Percentiles rank a stretch among this genome's conserved stretches.
phyloP scores from a whole-genome alignment of 768 basidiomycete genomes.

The Suillus hirtellus region DNA sequence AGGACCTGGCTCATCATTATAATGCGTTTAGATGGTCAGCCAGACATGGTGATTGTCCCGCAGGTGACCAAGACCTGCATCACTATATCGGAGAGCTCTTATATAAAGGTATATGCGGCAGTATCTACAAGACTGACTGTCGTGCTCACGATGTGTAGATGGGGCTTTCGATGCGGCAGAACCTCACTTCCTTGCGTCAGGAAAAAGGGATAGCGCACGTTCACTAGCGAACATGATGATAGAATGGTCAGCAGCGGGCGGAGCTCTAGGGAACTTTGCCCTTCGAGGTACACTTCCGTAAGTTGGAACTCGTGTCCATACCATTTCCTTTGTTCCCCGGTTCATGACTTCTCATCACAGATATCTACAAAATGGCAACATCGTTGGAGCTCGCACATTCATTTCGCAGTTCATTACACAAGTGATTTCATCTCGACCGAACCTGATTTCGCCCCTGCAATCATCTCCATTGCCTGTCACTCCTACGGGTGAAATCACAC shows the following conservation, averaged over 20 bases:
- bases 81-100: constrained; percentile 89
- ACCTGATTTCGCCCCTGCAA: constrained; percentile 41
- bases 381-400: constrained; percentile 93
- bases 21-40: constrained; percentile 73
- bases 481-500: constrained; percentile 58
- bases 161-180: constrained; percentile 75
- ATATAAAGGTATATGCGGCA: constrained; percentile 63
- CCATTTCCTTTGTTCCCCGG: constrained; percentile 3
- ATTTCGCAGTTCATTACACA: constrained; percentile 75
- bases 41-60: constrained; percentile 73
- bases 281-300: constrained; percentile 85
- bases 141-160: constrained; percentile 47
- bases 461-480: constrained; percentile 46
- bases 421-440: constrained; percentile 49
- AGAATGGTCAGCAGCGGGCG: constrained; percentile 67
- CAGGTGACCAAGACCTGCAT: constrained; percentile 86
- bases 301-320: constrained; percentile 17
- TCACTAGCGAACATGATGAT: constrained; percentile 84
- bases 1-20: constrained; percentile 18
- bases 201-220: constrained; percentile 86
- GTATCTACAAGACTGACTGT: neutral
- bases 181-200: constrained; percentile 78
- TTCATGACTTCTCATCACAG: constrained; percentile 36
- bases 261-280: constrained; percentile 71
- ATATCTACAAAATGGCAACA: constrained; percentile 82